Evolutionary conservation across 805 yeast species (phyloP).

Genomic region (Saccharomycopsis olivae): DNA sequence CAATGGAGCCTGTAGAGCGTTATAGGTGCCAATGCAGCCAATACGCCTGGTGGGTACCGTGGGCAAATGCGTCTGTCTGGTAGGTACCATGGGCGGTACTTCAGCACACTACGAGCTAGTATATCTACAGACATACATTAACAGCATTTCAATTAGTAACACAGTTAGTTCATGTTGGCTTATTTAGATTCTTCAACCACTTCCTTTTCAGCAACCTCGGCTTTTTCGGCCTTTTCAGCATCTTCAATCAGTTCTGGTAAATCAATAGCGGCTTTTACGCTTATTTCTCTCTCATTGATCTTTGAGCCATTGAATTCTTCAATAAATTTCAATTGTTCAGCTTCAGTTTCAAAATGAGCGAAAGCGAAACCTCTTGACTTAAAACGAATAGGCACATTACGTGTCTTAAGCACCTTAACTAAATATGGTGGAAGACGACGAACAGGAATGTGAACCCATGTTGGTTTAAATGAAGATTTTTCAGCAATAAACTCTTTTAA

Average conservation of each 20-base stretch:
- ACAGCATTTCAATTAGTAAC: too few species aligned
- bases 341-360: conserved; percentile 46
- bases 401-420: conserved; percentile 33
- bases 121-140: too few species aligned
- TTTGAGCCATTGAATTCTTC: conserved; percentile 56
- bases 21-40: too few species aligned
- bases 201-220: conserved; percentile 1
- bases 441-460: conserved; percentile 50
- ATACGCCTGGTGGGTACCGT: too few species aligned
- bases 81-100: too few species aligned
- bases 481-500: conserved; percentile 34
- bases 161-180: too few species aligned
- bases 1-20: too few species aligned
- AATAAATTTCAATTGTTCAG: conserved; percentile 51
- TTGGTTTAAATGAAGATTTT: conserved; percentile 32
- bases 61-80: too few species aligned
- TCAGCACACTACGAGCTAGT: too few species aligned
- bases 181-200: too few species aligned
- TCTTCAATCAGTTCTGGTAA: conserved; percentile 23
- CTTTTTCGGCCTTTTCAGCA: conserved; percentile 8
- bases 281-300: conserved; percentile 53
- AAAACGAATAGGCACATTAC: conserved; percentile 34
- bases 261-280: conserved; percentile 67
- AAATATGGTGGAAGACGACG: conserved; percentile 35
- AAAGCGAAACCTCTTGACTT: conserved; percentile 57